Percentiles rank a stretch among this genome's conserved stretches.
Evolutionary conservation across 2,329 filamentous ascomycete species (phyloP).

Genomic region (Ilyonectria sp.): DNA sequence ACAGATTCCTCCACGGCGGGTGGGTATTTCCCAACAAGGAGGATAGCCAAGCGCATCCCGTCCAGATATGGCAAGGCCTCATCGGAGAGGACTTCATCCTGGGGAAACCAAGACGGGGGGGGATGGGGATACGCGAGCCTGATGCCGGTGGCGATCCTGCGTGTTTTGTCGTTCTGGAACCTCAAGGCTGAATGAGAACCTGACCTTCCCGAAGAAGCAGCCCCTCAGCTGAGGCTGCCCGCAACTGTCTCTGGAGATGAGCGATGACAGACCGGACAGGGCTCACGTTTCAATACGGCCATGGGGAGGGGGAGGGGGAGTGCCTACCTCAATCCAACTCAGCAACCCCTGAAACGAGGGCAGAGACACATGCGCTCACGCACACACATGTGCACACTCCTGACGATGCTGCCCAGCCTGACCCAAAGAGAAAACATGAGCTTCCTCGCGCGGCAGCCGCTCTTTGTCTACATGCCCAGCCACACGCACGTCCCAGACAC

Average conservation of each 20-base stretch:
- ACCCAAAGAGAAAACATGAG: background rate
- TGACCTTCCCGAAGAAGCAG: slow-evolving; percentile 36
- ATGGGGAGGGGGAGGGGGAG: slow-evolving; percentile 1
- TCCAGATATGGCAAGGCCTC: slow-evolving; percentile 30
- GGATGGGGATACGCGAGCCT: slow-evolving; percentile 23
- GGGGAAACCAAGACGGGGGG: slow-evolving; percentile 28
- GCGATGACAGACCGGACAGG: slow-evolving; percentile 24
- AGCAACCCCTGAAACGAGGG: slow-evolving; percentile 17
- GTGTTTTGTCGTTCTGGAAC: slow-evolving; percentile 34
- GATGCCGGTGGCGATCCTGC: slow-evolving; percentile 32
- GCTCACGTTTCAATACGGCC: slow-evolving; percentile 27
- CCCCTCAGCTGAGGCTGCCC: slow-evolving; percentile 29
- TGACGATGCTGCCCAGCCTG: slow-evolving; percentile 4
- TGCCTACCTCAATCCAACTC: slow-evolving; percentile 8
- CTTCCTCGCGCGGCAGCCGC: slow-evolving; percentile 31
- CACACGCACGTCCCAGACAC: background rate
- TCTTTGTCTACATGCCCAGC: slow-evolving; percentile 27
- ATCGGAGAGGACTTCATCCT: slow-evolving; percentile 32
- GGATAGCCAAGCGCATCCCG: slow-evolving; percentile 1
- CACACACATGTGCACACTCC: slow-evolving; percentile 8
- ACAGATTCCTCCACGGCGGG: slow-evolving; percentile 5
- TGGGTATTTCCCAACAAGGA: slow-evolving; percentile 17
- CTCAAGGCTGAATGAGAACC: slow-evolving; percentile 37
- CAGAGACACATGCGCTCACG: slow-evolving; percentile 8
- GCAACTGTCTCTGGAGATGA: slow-evolving; percentile 28